Base-by-base conservation (phyloP, 2,329 filamentous ascomycete species). In the Colletotrichum orchidophilum region DNA sequence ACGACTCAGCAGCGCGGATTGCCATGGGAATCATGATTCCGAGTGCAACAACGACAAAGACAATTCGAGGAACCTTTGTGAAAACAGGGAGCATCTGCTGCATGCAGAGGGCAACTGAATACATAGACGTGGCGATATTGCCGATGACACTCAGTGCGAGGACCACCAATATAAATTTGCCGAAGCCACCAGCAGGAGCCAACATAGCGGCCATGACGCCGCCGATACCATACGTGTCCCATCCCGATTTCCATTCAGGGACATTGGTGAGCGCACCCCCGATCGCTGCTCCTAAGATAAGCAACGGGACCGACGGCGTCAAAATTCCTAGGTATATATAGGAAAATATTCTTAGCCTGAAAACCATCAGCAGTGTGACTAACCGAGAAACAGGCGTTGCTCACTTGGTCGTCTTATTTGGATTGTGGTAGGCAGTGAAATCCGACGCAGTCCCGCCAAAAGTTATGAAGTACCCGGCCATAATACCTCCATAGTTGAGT, bases 391-490 rank as follows among this genome's bases (percentile, higher is more conserved):
- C 3, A 46, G 21, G 3, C 49, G 5, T 12, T 42, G 74, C 81
- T 70, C 77, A 83, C 77, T 82, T 80, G 63, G 85, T 81, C 7
- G 79, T 82, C 27, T 72, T 70, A 13, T 79, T 77, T 4, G 86
- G 84, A 60, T 83, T 80, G 77, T 88, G 85, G 74, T 90, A 90
- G 9, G 86, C 86, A n/a, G 85, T 84, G 71, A 88, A 89, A 74
- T 90, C 88, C n/a, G 86, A 87, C 0, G 83, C 85, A 4, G 86
- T 86, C 3, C 85, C 86, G 9, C 85, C 87, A 75, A 89, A 90
- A 1, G 85, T 87, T 70, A 90, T 80, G 54, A 90, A 85, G 67
- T 87, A 87, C 2, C 84, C 83, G 2, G 87, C 87, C 46, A 87
- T 85, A 55, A 87, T 73, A 26, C 84, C 81, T 11, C 81, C 85